Evolutionary conservation across 345 rosid species (phyloP), one percentile per base, ranked within the genome.

Genomic region (Eucalyptus polybractea): DNA sequence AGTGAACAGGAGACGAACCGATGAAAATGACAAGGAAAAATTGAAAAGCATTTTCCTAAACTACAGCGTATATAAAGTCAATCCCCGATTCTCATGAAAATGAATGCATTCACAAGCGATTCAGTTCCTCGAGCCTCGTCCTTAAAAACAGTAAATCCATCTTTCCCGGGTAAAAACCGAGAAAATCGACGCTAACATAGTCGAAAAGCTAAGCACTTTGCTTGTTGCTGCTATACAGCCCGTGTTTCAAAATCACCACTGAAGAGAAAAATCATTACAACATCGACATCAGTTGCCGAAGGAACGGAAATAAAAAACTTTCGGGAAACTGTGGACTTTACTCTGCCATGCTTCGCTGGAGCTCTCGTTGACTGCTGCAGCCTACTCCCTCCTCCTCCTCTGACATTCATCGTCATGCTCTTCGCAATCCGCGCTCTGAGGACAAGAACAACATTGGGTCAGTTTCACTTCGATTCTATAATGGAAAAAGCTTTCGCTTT

Each of bases 281-380:
- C 69, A 25, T 67, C 42, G 50, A 90, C 56, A 88, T 60, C 22
- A 81, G 90, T 51, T 45, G 67, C 27, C 22, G 42, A 53, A 11
- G 31, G 47, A 56, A 16, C 22, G 85, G 47, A 40, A 22, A 76
- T 22, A 76, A 2, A 76, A 40, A 56, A 19, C 81, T 72, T 72
- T 72, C 45, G 81, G 27, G 16, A 91, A 90, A 90, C 62, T 89
- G 88, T 80, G 87, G 81, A 37, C 89, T 90, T 91, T 93, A 93
- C 95, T 88, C 94, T 92, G 44, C 90, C 94, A 93, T 83, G 92
- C 92, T 91, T 94, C 90, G 87, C n/a, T 19, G 92, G 90, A 92
- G 90, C 89, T 89, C 90, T 90, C 89, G 54, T 88, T 67, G 93
- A 76, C 85, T 12, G 67, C 33, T 56, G 88, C 69, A 22, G 67